Evolutionary conservation across 106 monocot genomes (phyloP).

Genomic region (Acanthochlamys bracteata): DNA sequence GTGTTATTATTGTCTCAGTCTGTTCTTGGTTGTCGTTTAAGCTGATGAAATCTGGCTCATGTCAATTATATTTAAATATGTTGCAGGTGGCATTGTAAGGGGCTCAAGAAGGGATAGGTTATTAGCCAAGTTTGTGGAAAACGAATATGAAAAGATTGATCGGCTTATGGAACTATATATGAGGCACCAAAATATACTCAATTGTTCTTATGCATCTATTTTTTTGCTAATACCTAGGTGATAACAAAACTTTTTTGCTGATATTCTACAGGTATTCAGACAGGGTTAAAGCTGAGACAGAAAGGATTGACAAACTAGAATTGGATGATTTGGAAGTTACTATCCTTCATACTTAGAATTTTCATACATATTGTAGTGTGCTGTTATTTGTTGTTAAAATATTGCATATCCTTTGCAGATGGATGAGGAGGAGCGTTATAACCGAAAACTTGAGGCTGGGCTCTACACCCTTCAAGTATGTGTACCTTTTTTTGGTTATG

Average conservation of each 20-base stretch:
- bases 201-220: background rate
- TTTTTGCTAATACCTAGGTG: background rate
- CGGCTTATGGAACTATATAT: slow-evolving; percentile 89
- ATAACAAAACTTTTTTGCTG: background rate
- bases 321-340: slow-evolving; percentile 89
- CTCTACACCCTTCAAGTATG: slow-evolving; percentile 89
- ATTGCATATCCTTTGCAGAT: slow-evolving; percentile 36
- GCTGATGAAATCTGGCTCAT: too few relatives aligned
- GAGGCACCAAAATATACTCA: slow-evolving; percentile 28
- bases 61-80: too few relatives aligned
- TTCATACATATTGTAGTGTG: background rate
- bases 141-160: slow-evolving; percentile 97
- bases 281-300: slow-evolving; percentile 68
- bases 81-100: slow-evolving; percentile 64
- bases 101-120: slow-evolving; percentile 92
- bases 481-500: slow-evolving; percentile 1
- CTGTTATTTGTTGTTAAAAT: background rate
- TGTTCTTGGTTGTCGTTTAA: too few relatives aligned
- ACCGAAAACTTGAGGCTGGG: slow-evolving; percentile 90
- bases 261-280: slow-evolving; percentile 67
- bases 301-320: slow-evolving; percentile 58
- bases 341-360: background rate
- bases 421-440: slow-evolving; percentile 93
- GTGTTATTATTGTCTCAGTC: too few relatives aligned
- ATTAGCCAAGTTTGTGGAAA: slow-evolving; percentile 94